These are phyloP conservation scores for Aureobasidium lini DNA, from an alignment of 2,329 filamentous ascomycete genomes.

Conservation along the genomic window DNA sequence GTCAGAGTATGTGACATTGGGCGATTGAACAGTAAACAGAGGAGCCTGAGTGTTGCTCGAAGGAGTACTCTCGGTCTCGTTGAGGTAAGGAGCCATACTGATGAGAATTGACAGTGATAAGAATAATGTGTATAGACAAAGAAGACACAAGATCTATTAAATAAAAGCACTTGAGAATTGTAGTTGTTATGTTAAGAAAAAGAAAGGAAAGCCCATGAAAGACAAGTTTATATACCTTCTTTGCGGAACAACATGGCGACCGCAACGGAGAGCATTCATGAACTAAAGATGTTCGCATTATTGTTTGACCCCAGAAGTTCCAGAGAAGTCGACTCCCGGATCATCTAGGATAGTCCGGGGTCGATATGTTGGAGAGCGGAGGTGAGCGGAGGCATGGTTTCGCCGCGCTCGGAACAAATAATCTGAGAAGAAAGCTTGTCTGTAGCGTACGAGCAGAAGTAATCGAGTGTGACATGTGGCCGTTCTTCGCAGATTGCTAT, in stretches of 20 bases:
- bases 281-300: conserved; percentile 1
- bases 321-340: not conserved
- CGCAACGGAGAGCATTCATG: not conserved
- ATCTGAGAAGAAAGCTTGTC: not conserved
- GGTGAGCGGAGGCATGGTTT: conserved; percentile 10
- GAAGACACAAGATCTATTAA: not conserved
- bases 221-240: conserved; percentile 5
- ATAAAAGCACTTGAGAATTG: not conserved
- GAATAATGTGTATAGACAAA: not conserved
- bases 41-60: not conserved
- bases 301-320: conserved; percentile 2
- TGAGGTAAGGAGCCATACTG: conserved; percentile 90
- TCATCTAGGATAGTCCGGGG: conserved; percentile 9
- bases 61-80: conserved; percentile 46
- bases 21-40: conserved; percentile 80
- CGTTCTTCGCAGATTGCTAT: not conserved
- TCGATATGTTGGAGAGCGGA: not conserved
- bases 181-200: not conserved
- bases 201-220: not conserved
- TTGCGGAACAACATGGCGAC: conserved; percentile 8
- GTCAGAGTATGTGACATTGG: conserved; percentile 87
- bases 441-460: not conserved
- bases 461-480: not conserved
- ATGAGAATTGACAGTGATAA: not conserved
- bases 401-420: conserved; percentile 10